Evolutionary conservation across 1,284 basidiomycete genomes (phyloP).

Genomic region (Exobasidium rhododendri): DNA sequence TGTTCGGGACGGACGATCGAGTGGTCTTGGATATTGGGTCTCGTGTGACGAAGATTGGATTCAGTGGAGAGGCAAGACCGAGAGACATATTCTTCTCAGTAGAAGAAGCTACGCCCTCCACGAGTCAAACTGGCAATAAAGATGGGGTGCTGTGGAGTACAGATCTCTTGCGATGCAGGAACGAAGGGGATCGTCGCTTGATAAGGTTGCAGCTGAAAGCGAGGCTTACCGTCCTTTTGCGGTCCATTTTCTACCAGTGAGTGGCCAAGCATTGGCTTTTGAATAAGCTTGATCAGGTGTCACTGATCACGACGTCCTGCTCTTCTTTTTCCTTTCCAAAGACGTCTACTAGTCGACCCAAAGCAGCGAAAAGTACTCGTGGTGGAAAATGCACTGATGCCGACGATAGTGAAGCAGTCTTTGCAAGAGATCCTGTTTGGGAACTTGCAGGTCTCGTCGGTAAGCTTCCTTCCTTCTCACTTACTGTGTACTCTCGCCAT

Average conservation of each 20-base stretch:
- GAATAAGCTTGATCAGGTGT: no score
- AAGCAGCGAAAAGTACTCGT: conserved; percentile 89
- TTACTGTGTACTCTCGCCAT: conserved; percentile 77
- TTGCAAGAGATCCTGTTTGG: conserved; percentile 83
- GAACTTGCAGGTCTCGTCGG: conserved; percentile 83
- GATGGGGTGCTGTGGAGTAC: conserved; percentile 37
- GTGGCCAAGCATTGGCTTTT: no score
- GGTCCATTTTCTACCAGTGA: conserved; percentile 37
- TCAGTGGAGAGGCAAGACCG: conserved; percentile 46
- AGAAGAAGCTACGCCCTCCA: conserved; percentile 22
- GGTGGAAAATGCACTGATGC: conserved; percentile 81
- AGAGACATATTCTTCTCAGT: conserved; percentile 54
- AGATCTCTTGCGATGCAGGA: conserved; percentile 28
- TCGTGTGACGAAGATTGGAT: conserved; percentile 41
- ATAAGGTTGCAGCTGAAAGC: conserved; percentile 31
- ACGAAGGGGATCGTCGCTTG: conserved; percentile 27
- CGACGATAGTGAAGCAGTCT: conserved; percentile 78
- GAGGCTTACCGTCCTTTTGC: conserved; percentile 32
- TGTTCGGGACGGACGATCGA: conserved; percentile 24
- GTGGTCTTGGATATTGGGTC: conserved; percentile 48
- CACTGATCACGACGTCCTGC: no score
- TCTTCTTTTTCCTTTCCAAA: conserved; percentile 57
- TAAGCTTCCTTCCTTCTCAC: conserved; percentile 75
- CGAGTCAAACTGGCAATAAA: conserved; percentile 22
- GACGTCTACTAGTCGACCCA: conserved; percentile 85